These are phyloP conservation scores for Zygosaccharomyces sapae DNA, from an alignment of 1,139 yeast species.

Conservation along the genomic window DNA sequence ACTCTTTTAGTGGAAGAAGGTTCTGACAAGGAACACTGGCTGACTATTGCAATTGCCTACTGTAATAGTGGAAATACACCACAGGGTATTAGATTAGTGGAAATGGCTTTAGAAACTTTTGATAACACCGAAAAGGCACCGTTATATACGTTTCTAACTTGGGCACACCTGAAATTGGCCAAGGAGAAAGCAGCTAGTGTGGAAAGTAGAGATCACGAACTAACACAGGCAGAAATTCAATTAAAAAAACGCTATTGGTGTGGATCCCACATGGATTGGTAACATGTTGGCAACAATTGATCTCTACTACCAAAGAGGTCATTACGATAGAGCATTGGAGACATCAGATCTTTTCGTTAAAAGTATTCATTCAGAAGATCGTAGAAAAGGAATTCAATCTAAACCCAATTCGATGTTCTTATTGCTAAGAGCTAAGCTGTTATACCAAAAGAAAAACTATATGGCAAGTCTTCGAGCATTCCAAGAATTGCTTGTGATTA, in stretches of 20 bases:
- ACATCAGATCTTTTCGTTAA: conserved; percentile 54
- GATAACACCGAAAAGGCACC: conserved; percentile 46
- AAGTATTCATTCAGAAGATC: conserved; percentile 36
- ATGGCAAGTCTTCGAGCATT: conserved; percentile 70
- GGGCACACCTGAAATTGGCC: conserved; percentile 62
- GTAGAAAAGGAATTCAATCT: conserved; percentile 27
- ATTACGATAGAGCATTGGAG: conserved; percentile 63
- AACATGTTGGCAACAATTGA: conserved; percentile 60
- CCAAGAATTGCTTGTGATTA: conserved; percentile 73
- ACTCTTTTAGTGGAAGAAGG: conserved; percentile 73
- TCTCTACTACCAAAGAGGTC: conserved; percentile 45
- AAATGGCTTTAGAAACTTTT: conserved; percentile 52
- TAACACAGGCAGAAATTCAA: conserved; percentile 37
- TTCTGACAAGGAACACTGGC: conserved; percentile 76
- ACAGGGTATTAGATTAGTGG: conserved; percentile 63
- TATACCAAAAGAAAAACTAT: conserved; percentile 69
- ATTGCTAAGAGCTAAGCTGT: conserved; percentile 78
- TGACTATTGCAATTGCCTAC: conserved; percentile 76
- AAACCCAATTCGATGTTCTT: conserved; percentile 68
- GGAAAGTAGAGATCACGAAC: conserved; percentile 30
- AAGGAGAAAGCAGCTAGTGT: conserved; percentile 38
- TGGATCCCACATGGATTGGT: conserved; percentile 45
- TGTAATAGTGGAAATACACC: conserved; percentile 54
- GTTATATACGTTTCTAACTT: conserved; percentile 61
- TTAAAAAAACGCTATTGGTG: conserved; percentile 38